Conservation (phyloP, 108 stramenopile species). For the Skeletonema menzelii region DNA sequence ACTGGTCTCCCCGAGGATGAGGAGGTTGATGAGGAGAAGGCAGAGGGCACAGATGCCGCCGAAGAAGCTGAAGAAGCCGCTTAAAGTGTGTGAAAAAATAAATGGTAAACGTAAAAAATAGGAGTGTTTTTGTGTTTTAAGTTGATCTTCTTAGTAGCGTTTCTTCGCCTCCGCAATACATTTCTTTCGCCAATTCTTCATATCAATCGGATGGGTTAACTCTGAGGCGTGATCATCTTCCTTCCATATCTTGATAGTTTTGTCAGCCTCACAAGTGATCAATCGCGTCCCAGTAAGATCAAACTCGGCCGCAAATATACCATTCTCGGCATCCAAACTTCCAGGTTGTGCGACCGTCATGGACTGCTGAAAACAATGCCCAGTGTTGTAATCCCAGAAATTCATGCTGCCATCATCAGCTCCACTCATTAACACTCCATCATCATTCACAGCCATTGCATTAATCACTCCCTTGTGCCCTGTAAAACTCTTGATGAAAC, state of each 20-base stretch:
- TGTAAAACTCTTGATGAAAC: conserved; percentile 87
- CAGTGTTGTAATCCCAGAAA: conserved; percentile 98
- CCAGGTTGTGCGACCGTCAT: conserved; percentile 96
- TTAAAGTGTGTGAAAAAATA: too few relatives aligned
- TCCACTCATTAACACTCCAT: conserved; percentile 95
- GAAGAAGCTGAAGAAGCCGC: neutral
- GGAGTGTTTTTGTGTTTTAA: too few relatives aligned
- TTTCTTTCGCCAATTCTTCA: conserved; percentile 92
- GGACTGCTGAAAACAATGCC: conserved; percentile 92
- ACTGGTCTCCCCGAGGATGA: conserved; percentile 52
- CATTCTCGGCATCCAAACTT: conserved; percentile 96
- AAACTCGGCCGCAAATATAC: conserved; percentile 91
- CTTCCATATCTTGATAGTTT: conserved; percentile 99
- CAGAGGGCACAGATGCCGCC: conserved; percentile 6
- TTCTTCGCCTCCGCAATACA: conserved; percentile 84
- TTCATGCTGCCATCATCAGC: conserved; percentile 96
- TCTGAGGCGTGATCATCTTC: conserved; percentile 92
- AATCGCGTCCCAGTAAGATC: conserved; percentile 97
- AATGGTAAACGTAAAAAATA: too few relatives aligned
- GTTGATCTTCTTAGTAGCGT: conserved; percentile 16
- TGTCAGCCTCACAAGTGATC: conserved; percentile 98
- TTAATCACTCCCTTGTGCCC: conserved; percentile 97
- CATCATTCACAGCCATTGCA: conserved; percentile 94
- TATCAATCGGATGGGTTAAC: conserved; percentile 95
- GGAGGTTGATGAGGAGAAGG: conserved; percentile 22